A percentile compares a stretch with the other conserved stretches of the same genome.
Conservation (phyloP, 805 yeast genomes). For the Jamesozyma piceae region DNA sequence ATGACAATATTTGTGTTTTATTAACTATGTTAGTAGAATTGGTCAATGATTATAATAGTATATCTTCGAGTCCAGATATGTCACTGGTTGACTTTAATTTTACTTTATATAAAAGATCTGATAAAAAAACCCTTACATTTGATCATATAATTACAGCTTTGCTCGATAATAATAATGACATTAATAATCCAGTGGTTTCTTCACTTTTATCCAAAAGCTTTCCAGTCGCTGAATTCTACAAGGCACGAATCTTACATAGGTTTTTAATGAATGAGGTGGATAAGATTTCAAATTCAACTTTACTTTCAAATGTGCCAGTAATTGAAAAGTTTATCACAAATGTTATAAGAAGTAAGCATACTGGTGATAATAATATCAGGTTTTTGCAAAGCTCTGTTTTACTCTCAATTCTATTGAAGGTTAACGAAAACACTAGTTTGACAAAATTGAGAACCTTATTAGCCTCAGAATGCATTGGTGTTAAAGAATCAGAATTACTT, state of each 20-base stretch:
- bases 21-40: conserved; percentile 32
- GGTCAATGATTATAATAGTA: conserved; percentile 32
- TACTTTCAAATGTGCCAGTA: conserved; percentile 18
- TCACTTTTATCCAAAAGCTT: neutral
- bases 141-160: neutral
- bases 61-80: conserved; percentile 19
- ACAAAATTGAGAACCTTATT: conserved; percentile 49
- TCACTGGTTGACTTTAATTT: conserved; percentile 10
- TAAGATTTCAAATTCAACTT: conserved; percentile 14
- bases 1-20: conserved; percentile 14
- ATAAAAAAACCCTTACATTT: conserved; percentile 1
- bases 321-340: conserved; percentile 30
- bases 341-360: conserved; percentile 22
- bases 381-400: conserved; percentile 29
- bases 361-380: conserved; percentile 30
- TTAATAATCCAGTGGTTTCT: neutral
- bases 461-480: conserved; percentile 59
- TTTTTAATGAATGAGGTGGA: conserved; percentile 29
- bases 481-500: conserved; percentile 35
- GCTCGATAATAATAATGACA: neutral
- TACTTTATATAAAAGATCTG: conserved; percentile 13
- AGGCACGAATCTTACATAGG: conserved; percentile 29
- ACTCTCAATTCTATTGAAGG: conserved; percentile 28
- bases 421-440: conserved; percentile 30
- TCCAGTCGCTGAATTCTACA: conserved; percentile 20